Conservation (phyloP, 208 protist species). For the Crithidia thermophila region DNA sequence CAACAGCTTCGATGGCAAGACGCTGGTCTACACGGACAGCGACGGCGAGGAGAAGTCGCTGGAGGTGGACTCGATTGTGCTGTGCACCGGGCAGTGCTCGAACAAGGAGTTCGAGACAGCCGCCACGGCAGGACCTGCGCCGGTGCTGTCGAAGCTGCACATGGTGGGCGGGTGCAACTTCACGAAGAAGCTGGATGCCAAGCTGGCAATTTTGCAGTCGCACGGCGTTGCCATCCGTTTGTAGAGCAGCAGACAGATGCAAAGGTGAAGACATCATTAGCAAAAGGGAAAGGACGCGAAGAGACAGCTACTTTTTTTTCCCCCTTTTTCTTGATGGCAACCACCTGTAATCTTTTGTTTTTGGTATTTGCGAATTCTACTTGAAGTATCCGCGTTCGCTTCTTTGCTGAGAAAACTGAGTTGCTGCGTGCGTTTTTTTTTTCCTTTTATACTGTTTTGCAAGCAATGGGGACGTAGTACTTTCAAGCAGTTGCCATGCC, state of each 20-base stretch:
- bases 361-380: background rate
- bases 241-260: too few species aligned
- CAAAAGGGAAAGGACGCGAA: too few species aligned
- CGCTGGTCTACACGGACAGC: constrained; percentile 50
- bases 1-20: constrained; percentile 82
- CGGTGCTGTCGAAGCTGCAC: constrained; percentile 34
- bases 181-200: constrained; percentile 74
- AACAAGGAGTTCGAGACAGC: constrained; percentile 47
- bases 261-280: too few species aligned
- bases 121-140: constrained; percentile 8
- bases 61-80: constrained; percentile 81
- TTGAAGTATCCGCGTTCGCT: background rate
- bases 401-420: background rate
- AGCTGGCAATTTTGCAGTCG: constrained; percentile 79
- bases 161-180: constrained; percentile 70
- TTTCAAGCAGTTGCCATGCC: too few species aligned
- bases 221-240: constrained; percentile 49
- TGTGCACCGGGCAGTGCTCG: constrained; percentile 88
- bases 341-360: constrained; percentile 8
- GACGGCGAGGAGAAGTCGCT: constrained; percentile 43
- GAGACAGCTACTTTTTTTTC: too few species aligned
- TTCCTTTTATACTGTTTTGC: background rate
- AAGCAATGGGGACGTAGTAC: too few species aligned
- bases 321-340: background rate
- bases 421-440: background rate